Conservation (phyloP, 345 rosid genomes). For the Eucalyptus tenuipes region DNA sequence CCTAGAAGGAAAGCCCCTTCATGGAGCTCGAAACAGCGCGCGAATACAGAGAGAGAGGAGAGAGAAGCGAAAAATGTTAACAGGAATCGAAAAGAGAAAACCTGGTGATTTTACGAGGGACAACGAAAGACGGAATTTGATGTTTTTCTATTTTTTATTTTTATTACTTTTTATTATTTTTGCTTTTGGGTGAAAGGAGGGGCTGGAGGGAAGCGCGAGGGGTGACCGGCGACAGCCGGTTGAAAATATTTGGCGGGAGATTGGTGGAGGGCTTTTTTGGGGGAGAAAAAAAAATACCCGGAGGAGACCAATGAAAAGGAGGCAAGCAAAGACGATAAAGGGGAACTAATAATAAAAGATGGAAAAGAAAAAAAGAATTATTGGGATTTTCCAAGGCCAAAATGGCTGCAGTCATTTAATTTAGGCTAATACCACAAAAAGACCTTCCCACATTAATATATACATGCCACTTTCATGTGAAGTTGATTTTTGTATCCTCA, state of each 20-base stretch:
- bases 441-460: too few species aligned
- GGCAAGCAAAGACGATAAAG: not conserved
- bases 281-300: not conserved
- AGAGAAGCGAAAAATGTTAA: not conserved
- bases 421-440: not conserved
- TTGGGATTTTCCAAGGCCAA: not conserved
- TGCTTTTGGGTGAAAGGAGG: not conserved
- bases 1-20: not conserved
- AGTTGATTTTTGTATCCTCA: not conserved
- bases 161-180: not conserved
- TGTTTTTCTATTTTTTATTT: not conserved
- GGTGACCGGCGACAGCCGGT: slow-evolving; percentile 2
- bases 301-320: not conserved
- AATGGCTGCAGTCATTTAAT: not conserved
- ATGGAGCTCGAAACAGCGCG: not conserved
- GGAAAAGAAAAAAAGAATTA: not conserved
- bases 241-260: slow-evolving; percentile 4
- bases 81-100: not conserved
- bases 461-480: too few species aligned
- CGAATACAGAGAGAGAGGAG: not conserved
- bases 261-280: not conserved
- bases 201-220: not conserved
- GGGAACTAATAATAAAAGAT: not conserved
- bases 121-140: not conserved
- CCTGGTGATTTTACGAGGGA: not conserved